phyloP scores from a whole-genome alignment of 1,284 basidiomycete genomes.

The Leccinum huronense region DNA sequence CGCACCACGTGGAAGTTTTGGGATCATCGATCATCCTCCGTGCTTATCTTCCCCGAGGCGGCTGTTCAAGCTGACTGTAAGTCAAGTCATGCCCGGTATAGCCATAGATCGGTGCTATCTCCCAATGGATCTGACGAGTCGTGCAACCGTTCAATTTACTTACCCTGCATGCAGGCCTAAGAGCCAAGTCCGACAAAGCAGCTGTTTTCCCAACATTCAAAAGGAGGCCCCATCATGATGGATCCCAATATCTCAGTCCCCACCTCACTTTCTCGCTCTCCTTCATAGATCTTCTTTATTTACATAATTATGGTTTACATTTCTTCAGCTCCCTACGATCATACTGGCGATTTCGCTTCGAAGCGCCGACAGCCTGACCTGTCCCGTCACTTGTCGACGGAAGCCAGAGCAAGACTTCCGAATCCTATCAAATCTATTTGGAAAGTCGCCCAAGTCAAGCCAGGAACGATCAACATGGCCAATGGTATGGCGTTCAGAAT shows the following conservation, averaged over 20 bases:
- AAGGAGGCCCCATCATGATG: constrained; percentile 6
- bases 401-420: constrained; percentile 32
- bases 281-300: neutral
- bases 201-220: constrained; percentile 17
- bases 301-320: constrained; percentile 28
- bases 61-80: constrained; percentile 2
- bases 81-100: neutral
- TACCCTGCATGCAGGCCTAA: neutral
- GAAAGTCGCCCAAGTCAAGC: constrained; percentile 35
- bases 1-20: neutral
- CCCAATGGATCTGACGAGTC: neutral
- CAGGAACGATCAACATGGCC: constrained; percentile 38
- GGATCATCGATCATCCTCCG: constrained; percentile 3
- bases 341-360: constrained; percentile 10
- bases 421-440: constrained; percentile 36
- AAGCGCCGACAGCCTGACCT: constrained; percentile 34
- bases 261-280: neutral
- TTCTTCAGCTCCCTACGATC: constrained; percentile 18
- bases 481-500: constrained; percentile 23
- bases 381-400: constrained; percentile 32
- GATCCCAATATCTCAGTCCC: neutral
- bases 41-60: constrained; percentile 5
- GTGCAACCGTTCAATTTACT: neutral
- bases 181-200: neutral
- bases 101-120: neutral